Base-by-base conservation (phyloP, 371 early-diverging fungal species). In the Lichtheimia corymbifera region DNA sequence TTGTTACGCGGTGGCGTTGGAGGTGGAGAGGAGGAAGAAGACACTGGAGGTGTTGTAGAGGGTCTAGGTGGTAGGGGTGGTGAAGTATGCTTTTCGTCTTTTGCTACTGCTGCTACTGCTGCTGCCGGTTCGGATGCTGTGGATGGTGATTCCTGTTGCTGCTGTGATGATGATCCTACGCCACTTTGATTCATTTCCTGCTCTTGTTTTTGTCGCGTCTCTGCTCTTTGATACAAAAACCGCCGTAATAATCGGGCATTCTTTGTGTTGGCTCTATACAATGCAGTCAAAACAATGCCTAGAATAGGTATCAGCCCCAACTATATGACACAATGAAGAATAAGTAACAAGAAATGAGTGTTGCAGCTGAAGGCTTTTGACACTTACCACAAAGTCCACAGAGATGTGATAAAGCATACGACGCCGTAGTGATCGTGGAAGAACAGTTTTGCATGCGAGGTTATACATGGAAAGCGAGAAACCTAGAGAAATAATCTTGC, bases 201-300 rank as follows among this genome's bases (percentile, higher is more conserved):
- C 2, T 55, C 41, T 49, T 50, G 28, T 11, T 66, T 66, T 57
- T 35, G 35, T 35, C 35, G 35, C 9, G 6, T 11, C 35, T 35
- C 35, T 35, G 74, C 80, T 50, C 80, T 64, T 53, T 74, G 61
- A 35, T 76, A 76, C 25, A 80, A 28, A 49, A 64, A 80, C 42
- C 61, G 57, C 30, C 68, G 56, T 35, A 80, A 62, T 22, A 80
- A 42, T 24, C 68, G 65, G 3, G 70, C 63, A 47, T 80, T 77
- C 56, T 80, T 80, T 25, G 69, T 73, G 30, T 80, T 75, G 0
- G 80, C 80, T 52, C 74, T 54, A 65, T 76, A 80, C 27, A 80
- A 44, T 65, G 71, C 69, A 58, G 74, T 68, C 27, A 80, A 49
- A 0, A 77, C 14, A 9, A 77, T 71, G 15, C 80, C 77, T 1